A percentile compares a stretch with the other conserved stretches of the same genome.
Conservation (phyloP, 805 yeast genomes). For the Suhomyces vadensis region DNA sequence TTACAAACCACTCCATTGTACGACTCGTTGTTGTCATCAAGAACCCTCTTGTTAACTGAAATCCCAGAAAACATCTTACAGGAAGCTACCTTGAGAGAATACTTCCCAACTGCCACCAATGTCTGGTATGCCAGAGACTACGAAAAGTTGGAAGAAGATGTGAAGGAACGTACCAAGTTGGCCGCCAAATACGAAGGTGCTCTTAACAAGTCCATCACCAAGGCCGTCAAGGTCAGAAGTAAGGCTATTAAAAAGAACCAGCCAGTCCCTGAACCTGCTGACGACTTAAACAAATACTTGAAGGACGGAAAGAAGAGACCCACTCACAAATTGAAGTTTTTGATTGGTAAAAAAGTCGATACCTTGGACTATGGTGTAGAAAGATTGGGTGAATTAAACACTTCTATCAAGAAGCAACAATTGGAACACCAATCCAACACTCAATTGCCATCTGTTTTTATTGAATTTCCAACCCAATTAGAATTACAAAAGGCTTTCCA, state of each 20-base stretch:
- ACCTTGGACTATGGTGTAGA: conserved; percentile 74
- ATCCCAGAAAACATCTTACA: conserved; percentile 50
- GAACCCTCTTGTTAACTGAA: conserved; percentile 73
- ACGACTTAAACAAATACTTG: conserved; percentile 62
- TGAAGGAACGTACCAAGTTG: conserved; percentile 64
- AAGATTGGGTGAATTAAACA: conserved; percentile 66
- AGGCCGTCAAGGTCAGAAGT: conserved; percentile 56
- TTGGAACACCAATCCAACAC: conserved; percentile 49
- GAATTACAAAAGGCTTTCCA: conserved; percentile 90
- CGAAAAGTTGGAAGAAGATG: conserved; percentile 53
- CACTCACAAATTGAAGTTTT: conserved; percentile 67
- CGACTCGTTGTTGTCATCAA: conserved; percentile 66
- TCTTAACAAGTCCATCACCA: conserved; percentile 58
- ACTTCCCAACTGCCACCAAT: conserved; percentile 63
- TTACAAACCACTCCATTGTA: conserved; percentile 71
- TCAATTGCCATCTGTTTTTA: conserved; percentile 67
- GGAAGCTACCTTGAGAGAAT: conserved; percentile 52
- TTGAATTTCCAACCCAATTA: conserved; percentile 80
- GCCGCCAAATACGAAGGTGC: conserved; percentile 63
- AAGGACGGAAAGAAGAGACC: conserved; percentile 74
- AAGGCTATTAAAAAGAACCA: conserved; percentile 61
- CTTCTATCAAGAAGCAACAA: conserved; percentile 62
- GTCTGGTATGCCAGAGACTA: conserved; percentile 67
- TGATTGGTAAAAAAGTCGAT: conserved; percentile 81
- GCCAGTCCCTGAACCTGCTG: conserved; percentile 54